These are phyloP conservation scores for Blepharisma japonicum DNA, from an alignment of 73 alveolate genomes.

Conservation along the genomic window DNA sequence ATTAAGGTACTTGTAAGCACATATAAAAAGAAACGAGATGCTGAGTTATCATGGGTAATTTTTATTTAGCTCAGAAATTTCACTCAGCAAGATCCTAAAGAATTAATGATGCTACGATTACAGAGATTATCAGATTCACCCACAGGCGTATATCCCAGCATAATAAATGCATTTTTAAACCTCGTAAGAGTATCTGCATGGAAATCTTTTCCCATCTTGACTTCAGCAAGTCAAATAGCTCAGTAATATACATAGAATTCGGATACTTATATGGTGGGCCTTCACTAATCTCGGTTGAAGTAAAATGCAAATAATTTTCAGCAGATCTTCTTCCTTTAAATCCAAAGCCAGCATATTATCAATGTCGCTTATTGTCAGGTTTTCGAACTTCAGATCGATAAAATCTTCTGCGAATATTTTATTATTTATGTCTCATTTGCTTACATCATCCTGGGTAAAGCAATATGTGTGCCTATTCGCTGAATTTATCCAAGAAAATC, in stretches of 20 bases:
- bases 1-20: too few species aligned
- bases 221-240: neutral
- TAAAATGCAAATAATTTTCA: neutral
- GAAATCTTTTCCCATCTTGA: conserved; percentile 21
- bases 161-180: conserved; percentile 10
- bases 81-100: too few species aligned
- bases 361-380: neutral
- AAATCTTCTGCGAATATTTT: conserved; percentile 8
- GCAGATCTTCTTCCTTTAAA: neutral
- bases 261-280: conserved; percentile 29
- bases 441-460: neutral
- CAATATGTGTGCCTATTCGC: conserved; percentile 22
- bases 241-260: neutral
- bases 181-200: neutral
- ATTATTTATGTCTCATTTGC: neutral
- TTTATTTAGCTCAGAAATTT: too few species aligned
- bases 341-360: conserved; percentile 5
- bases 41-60: too few species aligned
- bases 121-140: too few species aligned
- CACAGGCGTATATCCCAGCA: conserved; percentile 4
- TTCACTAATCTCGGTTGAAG: conserved; percentile 21
- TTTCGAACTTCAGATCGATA: neutral
- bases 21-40: too few species aligned
- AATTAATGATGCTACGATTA: too few species aligned
- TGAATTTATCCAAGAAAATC: conserved; percentile 8